Conservation (phyloP, 805 yeast genomes). For the Ogataea nitratoaversa region DNA sequence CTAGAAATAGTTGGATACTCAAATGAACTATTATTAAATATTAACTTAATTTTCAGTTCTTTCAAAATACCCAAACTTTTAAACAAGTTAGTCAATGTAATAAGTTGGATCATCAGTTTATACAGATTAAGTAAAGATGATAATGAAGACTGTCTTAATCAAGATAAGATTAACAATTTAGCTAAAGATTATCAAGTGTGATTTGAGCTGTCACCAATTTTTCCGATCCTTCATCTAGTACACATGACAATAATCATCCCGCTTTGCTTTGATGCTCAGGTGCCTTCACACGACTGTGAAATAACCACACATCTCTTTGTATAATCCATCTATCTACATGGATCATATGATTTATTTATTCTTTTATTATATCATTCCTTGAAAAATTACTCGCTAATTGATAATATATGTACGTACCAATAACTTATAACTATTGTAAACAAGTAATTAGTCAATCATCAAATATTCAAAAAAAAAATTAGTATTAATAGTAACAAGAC, state of each 20-base stretch:
- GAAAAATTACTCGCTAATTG: too few species aligned
- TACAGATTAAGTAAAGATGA: conserved; percentile 28
- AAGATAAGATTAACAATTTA: conserved; percentile 5
- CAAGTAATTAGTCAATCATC: too few species aligned
- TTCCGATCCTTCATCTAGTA: background rate
- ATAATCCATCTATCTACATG: too few species aligned
- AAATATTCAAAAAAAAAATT: too few species aligned
- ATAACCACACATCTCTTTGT: too few species aligned
- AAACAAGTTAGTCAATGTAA: conserved; percentile 18
- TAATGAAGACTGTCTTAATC: conserved; percentile 12
- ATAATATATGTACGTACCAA: too few species aligned
- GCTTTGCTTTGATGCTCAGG: too few species aligned
- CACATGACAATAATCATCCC: background rate
- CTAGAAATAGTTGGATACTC: conserved; percentile 28
- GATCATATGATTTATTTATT: too few species aligned
- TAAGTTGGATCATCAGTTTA: conserved; percentile 29
- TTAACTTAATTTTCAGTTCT: conserved; percentile 21
- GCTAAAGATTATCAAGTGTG: background rate
- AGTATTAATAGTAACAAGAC: too few species aligned
- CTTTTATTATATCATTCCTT: too few species aligned
- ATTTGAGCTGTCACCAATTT: background rate
- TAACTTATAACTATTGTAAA: too few species aligned
- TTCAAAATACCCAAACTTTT: conserved; percentile 20
- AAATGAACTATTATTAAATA: conserved; percentile 28
- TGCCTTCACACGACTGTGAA: too few species aligned